Evolutionary conservation across 2,329 filamentous ascomycete species (phyloP), one percentile per base, ranked within the genome.

Genomic region (Curvularia sp.): DNA sequence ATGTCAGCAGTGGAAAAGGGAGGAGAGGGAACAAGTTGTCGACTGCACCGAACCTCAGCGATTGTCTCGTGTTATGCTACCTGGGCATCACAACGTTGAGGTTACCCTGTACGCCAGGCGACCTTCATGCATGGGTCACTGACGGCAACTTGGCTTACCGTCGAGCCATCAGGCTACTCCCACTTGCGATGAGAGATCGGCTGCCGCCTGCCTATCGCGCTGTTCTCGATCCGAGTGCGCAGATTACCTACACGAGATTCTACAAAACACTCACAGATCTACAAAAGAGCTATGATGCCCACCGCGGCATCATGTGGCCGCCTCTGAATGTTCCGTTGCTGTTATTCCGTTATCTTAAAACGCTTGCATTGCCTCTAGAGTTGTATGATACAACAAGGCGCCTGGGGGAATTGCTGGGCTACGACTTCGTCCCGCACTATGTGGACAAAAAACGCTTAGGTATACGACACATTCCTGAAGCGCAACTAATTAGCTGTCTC

Each of bases 21-120:
- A 57, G 53, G 31, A 43, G 78, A 26, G 80, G 81, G 5, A 76
- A 80, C 64, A 74, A 80, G 44, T 84, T 86, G 80, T 74, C 72
- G 70, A 86, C 66, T 8, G 69, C 72, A 2, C 93, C 93, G 1
- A 86, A 81, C 51, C 79, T 96, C 35, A 79, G 91, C 42, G 93
- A 97, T 65, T 89, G 89, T 0, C 77, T 98, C 52, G 88, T 83
- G 1, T 75, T 97, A 10, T 93, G 91, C 71, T 97, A 97, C 78
- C 77, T 97, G 33, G 93, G 87, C 1, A 87, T 87, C 38, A 70
- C 95, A 46, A 80, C 97, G 26, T 81, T 97, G 66, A 87, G 89
- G 55, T 81, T 95, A 55, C 92, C 93, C 0, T 82, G 91, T n/a
- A 87, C 88, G 22, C 80, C 94, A 7, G 89, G 87, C 10, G 91